Base-by-base conservation (phyloP, 1,284 basidiomycete genomes). In the Leucoagaricus sp. region DNA sequence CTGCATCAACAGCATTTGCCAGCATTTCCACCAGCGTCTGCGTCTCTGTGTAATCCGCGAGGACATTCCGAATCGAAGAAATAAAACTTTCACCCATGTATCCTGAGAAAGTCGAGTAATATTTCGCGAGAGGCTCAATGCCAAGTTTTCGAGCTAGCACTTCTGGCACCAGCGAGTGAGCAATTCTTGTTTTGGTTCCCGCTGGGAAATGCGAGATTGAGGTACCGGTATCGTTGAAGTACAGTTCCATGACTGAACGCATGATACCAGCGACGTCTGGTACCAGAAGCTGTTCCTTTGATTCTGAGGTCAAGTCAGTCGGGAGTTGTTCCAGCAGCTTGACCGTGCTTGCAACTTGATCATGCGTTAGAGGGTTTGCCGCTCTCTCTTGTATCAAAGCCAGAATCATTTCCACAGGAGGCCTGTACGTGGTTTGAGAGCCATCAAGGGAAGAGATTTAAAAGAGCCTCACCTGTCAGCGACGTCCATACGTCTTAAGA, bases 1-100 rank as follows among this genome's bases (percentile, higher is more conserved):
- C 69, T 0, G 80, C 80, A 57, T 82, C 81, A 3, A 68, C 67
- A 5, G 80, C 80, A 59, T 83, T 83, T 2, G 81, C 81, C 7
- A 82, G 60, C 60, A 81, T 78, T 55, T 83, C 80, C 4, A 70
- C 72, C 26, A 78, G 62, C 12, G 75, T 70, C 56, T 80, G 75
- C 1, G 68, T 64, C 9, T 71, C 64, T 1, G 70, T 71, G 49
- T 82, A 80, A n/a, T 76, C 68, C 9, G 62, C 63, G 28, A 81
- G 64, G 5, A 62, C 69, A 25, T 70, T 72, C 28, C 63, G 64
- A 17, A 75, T 51, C 2, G 55, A 57, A 4, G 48, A 40, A n/a
- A 26, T 36, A 21, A 52, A 64, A 33, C 65, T 64, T 45, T 71
- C 69, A 0, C 72, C 73, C 70, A 76, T 70, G 48, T 74, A 70